Evolutionary conservation across 495 filamentous ascomycete genomes (phyloP).

Genomic region (Margaritispora aquatica): DNA sequence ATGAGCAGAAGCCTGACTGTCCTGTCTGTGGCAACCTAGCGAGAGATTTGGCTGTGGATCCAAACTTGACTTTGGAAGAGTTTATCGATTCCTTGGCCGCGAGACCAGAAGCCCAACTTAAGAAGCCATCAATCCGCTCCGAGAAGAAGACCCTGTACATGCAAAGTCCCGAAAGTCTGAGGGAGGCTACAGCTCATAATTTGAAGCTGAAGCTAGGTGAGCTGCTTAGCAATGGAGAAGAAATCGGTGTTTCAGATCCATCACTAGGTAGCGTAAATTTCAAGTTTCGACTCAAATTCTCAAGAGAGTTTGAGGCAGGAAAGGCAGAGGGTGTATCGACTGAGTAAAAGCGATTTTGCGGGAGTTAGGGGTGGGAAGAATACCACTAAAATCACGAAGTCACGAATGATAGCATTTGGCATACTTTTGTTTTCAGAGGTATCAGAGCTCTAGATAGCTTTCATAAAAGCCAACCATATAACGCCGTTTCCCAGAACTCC

Average conservation of each 20-base stretch:
- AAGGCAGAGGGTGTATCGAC: background rate
- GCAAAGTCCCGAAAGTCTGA: constrained; percentile 71
- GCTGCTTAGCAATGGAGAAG: constrained; percentile 24
- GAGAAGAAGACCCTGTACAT: constrained; percentile 84
- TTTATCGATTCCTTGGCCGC: constrained; percentile 82
- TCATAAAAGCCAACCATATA: constrained; percentile 9
- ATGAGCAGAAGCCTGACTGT: constrained; percentile 87
- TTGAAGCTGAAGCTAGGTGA: constrained; percentile 58
- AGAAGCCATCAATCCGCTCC: constrained; percentile 83
- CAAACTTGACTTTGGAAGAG: constrained; percentile 67
- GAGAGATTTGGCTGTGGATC: constrained; percentile 63
- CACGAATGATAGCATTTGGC: background rate
- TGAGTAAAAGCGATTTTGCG: background rate
- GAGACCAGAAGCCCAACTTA: constrained; percentile 76
- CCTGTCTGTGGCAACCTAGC: constrained; percentile 87
- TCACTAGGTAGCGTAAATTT: constrained; percentile 69
- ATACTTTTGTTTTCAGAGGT: background rate
- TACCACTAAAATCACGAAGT: background rate
- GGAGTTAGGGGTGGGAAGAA: background rate
- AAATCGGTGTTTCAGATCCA: constrained; percentile 75
- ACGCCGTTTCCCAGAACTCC: constrained; percentile 21
- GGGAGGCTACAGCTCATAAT: constrained; percentile 76
- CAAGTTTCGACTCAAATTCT: constrained; percentile 55
- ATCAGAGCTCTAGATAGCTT: background rate
- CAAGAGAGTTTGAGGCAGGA: constrained; percentile 4